Evolutionary conservation across 2,329 filamentous ascomycete genomes (phyloP), one percentile per base, ranked within the genome.

Genomic region (Colletotrichum lupini): DNA sequence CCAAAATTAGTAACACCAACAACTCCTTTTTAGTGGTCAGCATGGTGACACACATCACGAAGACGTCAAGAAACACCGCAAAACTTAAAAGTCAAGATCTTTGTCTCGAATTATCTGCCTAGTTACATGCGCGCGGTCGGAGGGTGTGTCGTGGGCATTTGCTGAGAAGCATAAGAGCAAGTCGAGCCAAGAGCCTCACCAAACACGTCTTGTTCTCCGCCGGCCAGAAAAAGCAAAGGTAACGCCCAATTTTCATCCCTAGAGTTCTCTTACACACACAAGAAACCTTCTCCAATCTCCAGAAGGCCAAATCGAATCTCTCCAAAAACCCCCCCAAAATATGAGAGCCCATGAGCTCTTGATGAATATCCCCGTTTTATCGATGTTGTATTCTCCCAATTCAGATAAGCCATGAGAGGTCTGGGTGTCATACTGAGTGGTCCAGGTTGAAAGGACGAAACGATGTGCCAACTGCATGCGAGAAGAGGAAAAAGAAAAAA

Each of bases 181-280:
- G 42, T 63, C 69, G 6, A 56, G 59, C 26, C 57, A 62, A 49
- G 32, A 30, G 24, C 22, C 53, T 24, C 12, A 24, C 58, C 26
- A 28, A 5, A 24, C 68, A 55, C 28, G 56, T 65, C 59, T 46
- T 35, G 7, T 59, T 66, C 67, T 53, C 35, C 59, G 46, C 67
- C 70, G 70, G 26, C 46, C 53, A 19, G 32, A 70, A 70, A 42
- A 69, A 55, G 67, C 61, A 58, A 65, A 57, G 57, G 12, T 35
- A 70, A 73, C 70, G 70, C 70, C 70, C 59, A 60, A 64, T 46
- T 55, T 73, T 60, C 57, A 52, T 67, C 70, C 70, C 70, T 73
- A 65, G 56, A 65, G 26, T 58, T 73, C 55, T 72, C 66, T 59
- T 70, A 73, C 70, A 73, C 70, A 69, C 70, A 65, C 69, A 63